Conservation (phyloP, 352 stramenopile genomes). For the Chrysophaeum taylorii region DNA sequence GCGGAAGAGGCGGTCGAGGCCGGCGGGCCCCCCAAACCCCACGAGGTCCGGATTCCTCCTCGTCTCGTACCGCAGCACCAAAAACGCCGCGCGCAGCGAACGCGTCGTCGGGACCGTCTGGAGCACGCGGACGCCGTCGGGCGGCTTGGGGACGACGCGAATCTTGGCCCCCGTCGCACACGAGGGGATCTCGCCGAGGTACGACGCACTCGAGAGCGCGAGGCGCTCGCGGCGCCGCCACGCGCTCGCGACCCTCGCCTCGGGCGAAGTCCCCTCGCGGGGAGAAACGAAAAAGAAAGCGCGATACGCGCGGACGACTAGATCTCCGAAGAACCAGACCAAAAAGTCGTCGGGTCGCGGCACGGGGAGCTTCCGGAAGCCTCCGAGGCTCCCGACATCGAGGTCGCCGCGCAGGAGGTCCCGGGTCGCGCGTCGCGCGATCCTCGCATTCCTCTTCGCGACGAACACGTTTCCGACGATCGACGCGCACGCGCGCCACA, state of each 20-base stretch:
- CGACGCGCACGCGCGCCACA: too few relatives aligned
- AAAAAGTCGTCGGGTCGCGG: background rate
- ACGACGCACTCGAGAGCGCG: background rate
- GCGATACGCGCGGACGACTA: background rate
- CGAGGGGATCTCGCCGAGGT: background rate
- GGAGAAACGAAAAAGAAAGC: background rate
- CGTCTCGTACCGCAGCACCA: background rate
- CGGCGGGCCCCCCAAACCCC: background rate
- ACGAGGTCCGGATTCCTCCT: background rate
- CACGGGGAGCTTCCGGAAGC: too few relatives aligned
- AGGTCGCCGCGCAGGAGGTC: too few relatives aligned
- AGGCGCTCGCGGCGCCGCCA: background rate
- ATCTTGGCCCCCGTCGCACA: too few relatives aligned
- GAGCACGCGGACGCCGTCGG: background rate
- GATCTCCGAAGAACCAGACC: background rate
- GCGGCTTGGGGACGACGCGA: background rate
- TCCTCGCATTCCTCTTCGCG: too few relatives aligned
- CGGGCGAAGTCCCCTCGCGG: background rate
- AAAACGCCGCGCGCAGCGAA: background rate
- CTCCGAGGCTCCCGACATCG: too few relatives aligned
- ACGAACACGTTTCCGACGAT: too few relatives aligned
- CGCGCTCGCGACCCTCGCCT: background rate
- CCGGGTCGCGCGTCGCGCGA: too few relatives aligned
- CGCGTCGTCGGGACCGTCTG: background rate
- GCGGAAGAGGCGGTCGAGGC: background rate